Base-by-base conservation (phyloP, 129 eudicot species). In the Chrysanthemum seticuspe region DNA sequence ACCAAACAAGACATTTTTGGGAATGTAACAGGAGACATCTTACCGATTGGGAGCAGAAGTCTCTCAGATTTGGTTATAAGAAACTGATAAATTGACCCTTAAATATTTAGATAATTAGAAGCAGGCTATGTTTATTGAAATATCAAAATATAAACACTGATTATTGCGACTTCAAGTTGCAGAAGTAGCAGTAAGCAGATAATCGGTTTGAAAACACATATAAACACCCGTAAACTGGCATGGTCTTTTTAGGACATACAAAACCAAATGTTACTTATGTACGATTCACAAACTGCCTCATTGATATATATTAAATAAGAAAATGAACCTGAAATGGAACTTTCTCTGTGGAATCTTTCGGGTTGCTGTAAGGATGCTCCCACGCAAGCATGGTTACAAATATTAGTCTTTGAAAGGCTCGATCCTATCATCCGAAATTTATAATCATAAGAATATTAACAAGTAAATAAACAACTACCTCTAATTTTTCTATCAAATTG, bases 341-440 rank as follows among this genome's bases (percentile, higher is more conserved):
- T 78, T 65, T 85, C 50, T 74, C 91, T 36, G 58, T 73, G 16
- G 81, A 82, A 67, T 82, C 84, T 70, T 74, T 84, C 55, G 69
- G 61, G 18, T 71, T 81, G 36, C 83, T 71, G 71, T 85, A 81
- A 2, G 99, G 99, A 29, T 84, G 77, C 83, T 88, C 93, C 99
- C 99, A 94, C 6, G 96, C 99, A 65, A 94, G 88, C 99, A 94
- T 94, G 53, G 99, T 94, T 53, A 90, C 70, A 61, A 83, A 94
- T 57, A 90, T 72, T 54, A 94, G 87, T 68, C 89, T 83, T 85
- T 76, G 96, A 76, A 94, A 94, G 74, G 97, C 96, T 29, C 90
- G 92, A 57, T 94, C 93, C 99, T 90, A 47, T 16, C 40, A 74
- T 51, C 40, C 53, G n/a, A 71, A 71, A 14, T 68, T 48, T 27